Percentiles rank a stretch among this genome's conserved stretches.
These are phyloP conservation scores for Neopestalotiopsis sp. DNA, from an alignment of 2,329 filamentous ascomycete genomes.

Conservation along the genomic window DNA sequence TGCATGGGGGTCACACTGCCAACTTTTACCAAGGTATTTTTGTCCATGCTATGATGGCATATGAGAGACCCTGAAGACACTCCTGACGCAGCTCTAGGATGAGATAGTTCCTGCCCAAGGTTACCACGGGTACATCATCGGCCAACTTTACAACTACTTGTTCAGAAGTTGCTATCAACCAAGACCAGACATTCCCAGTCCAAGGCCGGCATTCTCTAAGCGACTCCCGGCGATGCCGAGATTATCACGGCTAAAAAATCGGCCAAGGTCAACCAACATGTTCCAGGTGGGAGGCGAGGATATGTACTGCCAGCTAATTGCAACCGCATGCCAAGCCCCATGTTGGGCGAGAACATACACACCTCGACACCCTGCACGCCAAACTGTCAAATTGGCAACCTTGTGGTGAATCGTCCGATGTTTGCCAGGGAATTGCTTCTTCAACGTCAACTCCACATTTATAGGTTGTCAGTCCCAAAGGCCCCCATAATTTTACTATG, in stretches of 20 bases:
- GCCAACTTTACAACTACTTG: not conserved
- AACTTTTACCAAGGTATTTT: not conserved
- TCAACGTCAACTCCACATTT: not conserved
- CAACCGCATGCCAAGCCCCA: not conserved
- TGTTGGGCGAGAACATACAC: not conserved
- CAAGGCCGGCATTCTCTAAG: not conserved
- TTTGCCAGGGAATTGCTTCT: not conserved
- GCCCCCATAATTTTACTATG: not conserved
- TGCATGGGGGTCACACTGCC: not conserved
- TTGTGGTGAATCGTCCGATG: not conserved
- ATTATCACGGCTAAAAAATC: not conserved
- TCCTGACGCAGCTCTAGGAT: not conserved
- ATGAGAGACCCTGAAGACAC: not conserved
- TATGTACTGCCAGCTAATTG: not conserved
- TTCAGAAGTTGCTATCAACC: not conserved
- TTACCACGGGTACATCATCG: not conserved
- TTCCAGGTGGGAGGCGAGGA: not conserved
- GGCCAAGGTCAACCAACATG: not conserved
- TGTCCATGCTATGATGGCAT: not conserved
- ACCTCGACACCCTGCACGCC: not conserved
- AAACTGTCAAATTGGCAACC: not conserved
- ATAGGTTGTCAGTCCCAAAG: not conserved
- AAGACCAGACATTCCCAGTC: not conserved
- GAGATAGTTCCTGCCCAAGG: not conserved
- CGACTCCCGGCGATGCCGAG: not conserved